Base-by-base conservation (phyloP, 257 asterid species). In the Leonotis leonurus region DNA sequence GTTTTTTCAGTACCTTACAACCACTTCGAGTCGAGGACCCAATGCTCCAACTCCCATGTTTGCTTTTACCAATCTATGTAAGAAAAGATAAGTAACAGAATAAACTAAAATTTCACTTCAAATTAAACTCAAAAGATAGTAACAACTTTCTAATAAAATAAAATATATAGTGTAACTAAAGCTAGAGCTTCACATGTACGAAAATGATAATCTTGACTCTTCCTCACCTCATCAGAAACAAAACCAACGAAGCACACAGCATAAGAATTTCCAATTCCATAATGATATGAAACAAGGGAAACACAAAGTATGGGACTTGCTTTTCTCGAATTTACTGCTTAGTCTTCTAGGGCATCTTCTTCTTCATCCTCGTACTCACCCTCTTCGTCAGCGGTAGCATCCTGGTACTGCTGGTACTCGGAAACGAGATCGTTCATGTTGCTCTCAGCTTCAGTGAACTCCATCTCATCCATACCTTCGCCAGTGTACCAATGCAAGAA, bases 401-500 rank as follows among this genome's bases (percentile, higher is more conserved):
- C 96, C 72, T 88, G 95, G 72, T 88, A 88, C 76, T 88, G 96
- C 83, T 88, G 96, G 75, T 89, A 86, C 79, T 89, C 96, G 0
- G 90, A 89, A 16, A 89, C 95, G 2, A 89, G 88, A 68, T 89
- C 96, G 21, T 89, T 89, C 95, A 88, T 85, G 62, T 85, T 88
- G 78, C 95, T 88, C 80, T 88, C 94, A 0, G 96, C 96, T 73
- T 88, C 89, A 0, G 92, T 88, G 71, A 88, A 88, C 75, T 88
- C 96, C 95, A 88, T 85, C 30, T 88, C 95, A 2, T 88, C 92
- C 96, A 85, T 88, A 1, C 96, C 91, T 60, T 88, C 96, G 1
- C 96, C 96, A 0, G 94, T 88, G 26, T 88, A 88, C 96, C 94
- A 88, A 39, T 88, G 96, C 91, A 88, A 81, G 87, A 88, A 88